phyloP scores from a whole-genome alignment of 2,329 filamentous ascomycete species.

The Gaeumannomyces sp. region DNA sequence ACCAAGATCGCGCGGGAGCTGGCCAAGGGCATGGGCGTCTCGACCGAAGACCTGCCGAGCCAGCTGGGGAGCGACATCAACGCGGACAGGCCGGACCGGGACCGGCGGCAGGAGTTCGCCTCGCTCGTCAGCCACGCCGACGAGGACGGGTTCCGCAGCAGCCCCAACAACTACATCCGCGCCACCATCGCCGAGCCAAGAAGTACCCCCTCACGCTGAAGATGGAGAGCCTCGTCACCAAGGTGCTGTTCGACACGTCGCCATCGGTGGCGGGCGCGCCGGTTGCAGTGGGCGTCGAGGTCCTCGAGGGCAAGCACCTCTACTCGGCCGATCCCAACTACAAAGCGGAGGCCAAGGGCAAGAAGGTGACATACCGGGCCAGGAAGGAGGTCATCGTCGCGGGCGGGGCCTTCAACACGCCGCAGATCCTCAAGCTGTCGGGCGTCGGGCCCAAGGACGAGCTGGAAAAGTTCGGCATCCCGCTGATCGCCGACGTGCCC shows the following conservation, averaged over 20 bases:
- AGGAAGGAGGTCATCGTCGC: conserved; percentile 40
- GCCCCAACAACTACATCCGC: conserved; percentile 37
- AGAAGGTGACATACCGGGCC: conserved; percentile 23
- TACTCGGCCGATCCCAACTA: conserved; percentile 32
- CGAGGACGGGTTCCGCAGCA: conserved; percentile 25
- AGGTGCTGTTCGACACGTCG: conserved; percentile 30
- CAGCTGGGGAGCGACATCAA: conserved; percentile 24
- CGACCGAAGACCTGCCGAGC: conserved; percentile 22
- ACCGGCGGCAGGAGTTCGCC: conserved; percentile 24
- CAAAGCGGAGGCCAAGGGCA: conserved; percentile 14
- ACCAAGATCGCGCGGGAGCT: conserved; percentile 22
- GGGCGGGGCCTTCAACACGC: conserved; percentile 40
- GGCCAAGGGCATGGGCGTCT: conserved; percentile 27
- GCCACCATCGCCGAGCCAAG: conserved; percentile 27
- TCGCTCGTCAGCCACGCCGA: conserved; percentile 23
- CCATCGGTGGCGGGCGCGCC: conserved; percentile 19
- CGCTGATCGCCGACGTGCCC: conserved; percentile 38
- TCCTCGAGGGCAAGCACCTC: conserved; percentile 28
- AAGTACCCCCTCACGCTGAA: conserved; percentile 38
- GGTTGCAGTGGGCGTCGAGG: conserved; percentile 22
- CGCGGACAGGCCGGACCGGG: conserved; percentile 18
- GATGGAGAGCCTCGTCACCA: conserved; percentile 29
- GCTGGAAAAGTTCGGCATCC: conserved; percentile 23
- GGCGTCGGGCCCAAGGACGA: conserved; percentile 37
- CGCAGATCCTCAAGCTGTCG: conserved; percentile 39